Evolutionary conservation across 2,329 filamentous ascomycete genomes (phyloP).

Genomic region (Exophiala lecanii-corni): DNA sequence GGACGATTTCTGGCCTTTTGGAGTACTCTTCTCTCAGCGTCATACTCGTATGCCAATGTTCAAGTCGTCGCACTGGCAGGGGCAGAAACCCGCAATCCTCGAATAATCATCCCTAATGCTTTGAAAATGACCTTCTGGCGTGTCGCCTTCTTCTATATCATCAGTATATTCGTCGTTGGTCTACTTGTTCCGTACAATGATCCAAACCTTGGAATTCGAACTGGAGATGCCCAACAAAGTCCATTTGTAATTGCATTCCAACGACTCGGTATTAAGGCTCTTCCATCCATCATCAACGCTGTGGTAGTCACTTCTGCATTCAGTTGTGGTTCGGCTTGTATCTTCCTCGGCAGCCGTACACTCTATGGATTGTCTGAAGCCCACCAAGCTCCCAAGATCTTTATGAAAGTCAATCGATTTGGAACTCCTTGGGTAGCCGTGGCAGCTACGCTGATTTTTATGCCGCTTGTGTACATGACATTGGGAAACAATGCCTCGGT

Average conservation of each 20-base stretch:
- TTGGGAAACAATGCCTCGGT: constrained; percentile 58
- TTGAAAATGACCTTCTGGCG: constrained; percentile 52
- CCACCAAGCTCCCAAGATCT: constrained; percentile 46
- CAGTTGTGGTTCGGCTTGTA: constrained; percentile 50
- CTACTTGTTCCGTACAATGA: constrained; percentile 36
- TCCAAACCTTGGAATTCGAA: constrained; percentile 26
- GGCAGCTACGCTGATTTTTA: constrained; percentile 57
- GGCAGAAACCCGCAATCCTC: constrained; percentile 51
- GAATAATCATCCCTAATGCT: constrained; percentile 51
- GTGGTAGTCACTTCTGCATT: constrained; percentile 67
- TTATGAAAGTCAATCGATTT: constrained; percentile 48
- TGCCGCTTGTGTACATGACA: constrained; percentile 66
- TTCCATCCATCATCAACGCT: constrained; percentile 71
- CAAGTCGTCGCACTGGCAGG: constrained; percentile 54
- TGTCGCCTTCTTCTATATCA: constrained; percentile 54
- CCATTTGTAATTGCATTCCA: constrained; percentile 50
- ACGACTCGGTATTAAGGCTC: constrained; percentile 40
- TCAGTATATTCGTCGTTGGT: constrained; percentile 16
- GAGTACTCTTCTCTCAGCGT: constrained; percentile 39
- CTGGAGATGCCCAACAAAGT: constrained; percentile 34
- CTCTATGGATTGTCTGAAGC: constrained; percentile 53
- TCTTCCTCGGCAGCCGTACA: constrained; percentile 60
- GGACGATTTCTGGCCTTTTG: constrained; percentile 52
- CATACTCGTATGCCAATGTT: constrained; percentile 34
- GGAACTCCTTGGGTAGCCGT: constrained; percentile 64